Percentiles rank a stretch among this genome's conserved stretches.
Evolutionary conservation across 257 asterid genomes (phyloP).

Genomic region (Linderniella brevidens): DNA sequence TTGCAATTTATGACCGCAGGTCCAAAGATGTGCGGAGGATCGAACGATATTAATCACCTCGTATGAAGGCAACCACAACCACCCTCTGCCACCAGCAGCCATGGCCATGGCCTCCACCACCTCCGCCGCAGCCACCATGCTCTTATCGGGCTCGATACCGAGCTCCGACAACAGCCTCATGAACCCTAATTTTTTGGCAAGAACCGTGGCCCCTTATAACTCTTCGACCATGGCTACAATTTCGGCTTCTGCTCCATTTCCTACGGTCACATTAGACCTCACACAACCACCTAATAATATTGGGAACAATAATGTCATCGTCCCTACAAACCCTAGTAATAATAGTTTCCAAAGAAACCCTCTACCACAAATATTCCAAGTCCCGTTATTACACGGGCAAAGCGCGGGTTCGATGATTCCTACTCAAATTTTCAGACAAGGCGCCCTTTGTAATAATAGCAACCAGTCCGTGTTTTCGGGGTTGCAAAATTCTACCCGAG

Average conservation of each 20-base stretch:
- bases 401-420: background rate
- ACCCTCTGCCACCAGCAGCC: constrained; percentile 94
- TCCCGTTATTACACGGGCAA: constrained; percentile 19
- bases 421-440: constrained; percentile 39
- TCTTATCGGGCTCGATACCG: constrained; percentile 79
- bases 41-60: constrained; percentile 58
- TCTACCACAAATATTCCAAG: constrained; percentile 35
- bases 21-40: constrained; percentile 90
- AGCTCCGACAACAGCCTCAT: constrained; percentile 73
- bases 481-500: constrained; percentile 44
- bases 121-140: constrained; percentile 86
- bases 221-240: constrained; percentile 80
- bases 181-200: constrained; percentile 61
- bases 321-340: constrained; percentile 17
- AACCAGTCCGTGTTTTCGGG: constrained; percentile 84
- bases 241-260: constrained; percentile 94
- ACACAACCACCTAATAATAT: constrained; percentile 39
- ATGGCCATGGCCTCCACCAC: constrained; percentile 98
- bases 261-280: constrained; percentile 85
- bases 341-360: background rate
- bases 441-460: constrained; percentile 13
- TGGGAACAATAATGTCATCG: constrained; percentile 17
- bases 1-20: too few species aligned
- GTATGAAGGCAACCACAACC: constrained; percentile 86
- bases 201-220: constrained; percentile 44